Percentiles rank a stretch among this genome's conserved stretches.
phyloP scores from a whole-genome alignment of 768 basidiomycete genomes.

The Mycena kentingensis region DNA sequence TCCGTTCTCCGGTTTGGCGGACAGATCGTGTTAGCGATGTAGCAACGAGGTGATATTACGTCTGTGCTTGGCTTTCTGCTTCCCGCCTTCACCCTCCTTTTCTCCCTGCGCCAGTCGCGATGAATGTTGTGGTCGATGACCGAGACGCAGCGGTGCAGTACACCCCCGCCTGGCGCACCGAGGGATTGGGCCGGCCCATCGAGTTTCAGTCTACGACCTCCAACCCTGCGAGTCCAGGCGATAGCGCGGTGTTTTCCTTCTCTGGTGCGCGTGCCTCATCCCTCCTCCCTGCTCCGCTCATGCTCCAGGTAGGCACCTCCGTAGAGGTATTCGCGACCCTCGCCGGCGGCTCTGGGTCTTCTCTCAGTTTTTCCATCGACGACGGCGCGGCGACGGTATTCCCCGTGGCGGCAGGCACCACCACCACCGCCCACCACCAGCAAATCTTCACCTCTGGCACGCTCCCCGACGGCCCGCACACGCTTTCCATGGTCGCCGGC shows the following conservation, averaged over 20 bases:
- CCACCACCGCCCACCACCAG: background rate
- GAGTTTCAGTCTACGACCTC: background rate
- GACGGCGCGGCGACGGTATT: background rate
- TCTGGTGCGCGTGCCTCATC: background rate
- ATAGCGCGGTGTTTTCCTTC: background rate
- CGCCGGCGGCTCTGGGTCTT: background rate
- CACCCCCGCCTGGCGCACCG: background rate
- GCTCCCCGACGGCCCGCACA: too few relatives aligned
- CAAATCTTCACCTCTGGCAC: background rate
- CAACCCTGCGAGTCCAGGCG: background rate
- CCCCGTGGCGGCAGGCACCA: background rate
- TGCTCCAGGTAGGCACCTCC: background rate
- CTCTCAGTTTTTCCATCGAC: background rate
- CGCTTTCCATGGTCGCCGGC: too few relatives aligned
- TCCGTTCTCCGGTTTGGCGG: too few relatives aligned
- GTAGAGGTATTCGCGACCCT: background rate
- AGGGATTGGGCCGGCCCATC: background rate
- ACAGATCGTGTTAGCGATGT: too few relatives aligned
- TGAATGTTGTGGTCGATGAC: background rate
- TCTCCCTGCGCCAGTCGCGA: too few relatives aligned
- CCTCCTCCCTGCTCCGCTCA: background rate
- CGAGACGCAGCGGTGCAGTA: background rate
- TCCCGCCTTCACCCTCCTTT: too few relatives aligned
- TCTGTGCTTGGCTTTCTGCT: too few relatives aligned
- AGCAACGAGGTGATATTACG: too few relatives aligned